Base-by-base conservation (phyloP, 352 stramenopile species). In the Phytopythium cucurbitacearum region DNA sequence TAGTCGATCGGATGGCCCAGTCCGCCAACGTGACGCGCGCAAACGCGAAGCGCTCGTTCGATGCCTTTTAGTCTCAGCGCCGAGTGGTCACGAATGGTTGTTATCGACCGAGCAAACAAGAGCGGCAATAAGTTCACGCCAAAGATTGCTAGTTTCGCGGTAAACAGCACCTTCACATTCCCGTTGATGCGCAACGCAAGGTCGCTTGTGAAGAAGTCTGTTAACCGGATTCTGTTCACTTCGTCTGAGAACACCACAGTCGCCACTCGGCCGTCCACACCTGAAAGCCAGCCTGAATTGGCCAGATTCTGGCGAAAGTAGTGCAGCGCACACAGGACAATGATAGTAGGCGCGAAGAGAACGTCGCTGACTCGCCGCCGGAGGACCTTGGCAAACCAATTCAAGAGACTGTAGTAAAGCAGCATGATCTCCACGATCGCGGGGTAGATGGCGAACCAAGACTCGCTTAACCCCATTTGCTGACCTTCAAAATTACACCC, bases 381-480 rank as follows among this genome's bases (percentile, higher is more conserved):
- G 2, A 59, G 10, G 11, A 59, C 35, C n/a, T 48, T 62, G 6
- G 53, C 62, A 4, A 66, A 4, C 1, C 46, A 34, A 47, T 63
- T 66, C 42, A 70, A 45, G 3, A 59, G 10, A 55, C 59, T 70
- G 48, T 54, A 71, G 21, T 61, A 61, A 3, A 69, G 36, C 2
- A 71, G 48, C 9, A 62, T 36, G 45, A 66, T 44, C 41, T 65
- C 58, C 21, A 48, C 53, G 12, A 70, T 66, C 1, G 48, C 21
- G 7, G 57, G 57, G 46, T 70, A 70, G 13, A 70, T 70, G 12
- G 51, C 48, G 28, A 60, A 70, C 61, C 65, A 73, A 5, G 60
- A 57, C 45, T 70, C 53, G 13, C 48, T 37, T 3, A 73, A 12
- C 0, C 47, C 42, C 8, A 40, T 21, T 51, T 69, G 60, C 12